Conservation (phyloP, 139 green algal species). For the Pycnococcus provasolii region DNA sequence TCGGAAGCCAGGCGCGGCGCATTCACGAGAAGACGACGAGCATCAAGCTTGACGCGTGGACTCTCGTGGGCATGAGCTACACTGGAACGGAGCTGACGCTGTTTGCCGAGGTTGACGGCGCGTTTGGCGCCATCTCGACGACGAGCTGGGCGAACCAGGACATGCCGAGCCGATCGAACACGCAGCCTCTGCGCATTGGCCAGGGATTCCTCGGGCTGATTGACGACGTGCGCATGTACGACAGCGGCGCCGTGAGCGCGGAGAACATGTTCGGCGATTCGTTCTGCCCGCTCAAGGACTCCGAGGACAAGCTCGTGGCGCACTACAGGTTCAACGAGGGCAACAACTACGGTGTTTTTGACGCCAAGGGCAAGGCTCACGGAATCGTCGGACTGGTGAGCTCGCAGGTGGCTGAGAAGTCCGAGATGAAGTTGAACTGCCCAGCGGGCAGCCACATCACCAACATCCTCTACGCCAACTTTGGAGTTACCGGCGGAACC, state of each 20-base stretch:
- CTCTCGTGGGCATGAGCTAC: conserved; percentile 14
- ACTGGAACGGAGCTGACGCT: conserved; percentile 24
- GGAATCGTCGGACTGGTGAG: conserved; percentile 23
- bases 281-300: background rate
- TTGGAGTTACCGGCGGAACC: conserved; percentile 14
- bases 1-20: conserved; percentile 21
- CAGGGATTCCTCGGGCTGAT: conserved; percentile 23
- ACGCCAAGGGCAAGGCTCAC: conserved; percentile 15
- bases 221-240: conserved; percentile 24
- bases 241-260: background rate
- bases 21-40: background rate
- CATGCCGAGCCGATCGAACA: conserved; percentile 5
- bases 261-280: background rate
- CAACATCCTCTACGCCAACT: conserved; percentile 29
- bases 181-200: conserved; percentile 26
- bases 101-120: too few relatives aligned
- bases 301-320: conserved; percentile 14
- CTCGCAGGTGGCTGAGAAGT: conserved; percentile 9
- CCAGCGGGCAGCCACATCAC: conserved; percentile 17
- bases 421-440: conserved; percentile 18
- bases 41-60: background rate
- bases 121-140: background rate
- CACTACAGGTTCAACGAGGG: conserved; percentile 33
- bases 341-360: conserved; percentile 4
- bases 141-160: conserved; percentile 10